Base-by-base conservation (phyloP, 1,284 basidiomycete genomes). In the Tylopilus sp. region DNA sequence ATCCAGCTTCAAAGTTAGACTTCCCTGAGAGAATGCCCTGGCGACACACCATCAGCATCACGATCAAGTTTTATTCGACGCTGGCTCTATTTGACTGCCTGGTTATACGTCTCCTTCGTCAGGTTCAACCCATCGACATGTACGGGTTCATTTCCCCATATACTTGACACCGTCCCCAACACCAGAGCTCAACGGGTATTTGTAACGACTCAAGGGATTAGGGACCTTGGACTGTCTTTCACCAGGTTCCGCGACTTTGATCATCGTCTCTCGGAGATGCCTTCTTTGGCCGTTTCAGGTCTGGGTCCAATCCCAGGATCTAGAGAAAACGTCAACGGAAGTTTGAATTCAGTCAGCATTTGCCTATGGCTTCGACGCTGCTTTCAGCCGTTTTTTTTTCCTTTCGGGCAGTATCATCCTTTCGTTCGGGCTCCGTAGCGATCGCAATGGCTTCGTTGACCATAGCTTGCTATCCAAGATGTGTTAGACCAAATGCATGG, bases 271-370 rank as follows among this genome's bases (percentile, higher is more conserved):
- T 25, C 48, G 56, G 11, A 35, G 16, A 56, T 37, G 6, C 55
- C 55, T 18, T 44, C 39, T 6, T 42, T 0, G 6, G 29, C 49
- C 1, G 42, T 59, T 18, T 39, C 46, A 7, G 1, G 0, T 15
- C 12, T n/a, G 41, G 12, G 53, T 59, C 56, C 56, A 58, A 31
- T 58, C 56, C 56, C 58, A 58, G 34, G 46, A 58, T 13, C 56
- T 58, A 1, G 7, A 40, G 1, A 13, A 13, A 41, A 15, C 2
- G 25, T 48, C 2, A 34, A n/a, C 6, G 1, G 16, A 16, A 3
- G 11, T 39, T 1, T 7, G 10, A 5, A 0, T 9, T 7, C n/a
- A 8, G 16, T 2, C 13, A 8, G 19, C 3, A 9, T 9, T 10
- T 8, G 45, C 56, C 37, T 29, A 58, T 56, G 56, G 52, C 3